Conservation (phyloP, 2,329 filamentous ascomycete species). For the Xylariaceae sp. region DNA sequence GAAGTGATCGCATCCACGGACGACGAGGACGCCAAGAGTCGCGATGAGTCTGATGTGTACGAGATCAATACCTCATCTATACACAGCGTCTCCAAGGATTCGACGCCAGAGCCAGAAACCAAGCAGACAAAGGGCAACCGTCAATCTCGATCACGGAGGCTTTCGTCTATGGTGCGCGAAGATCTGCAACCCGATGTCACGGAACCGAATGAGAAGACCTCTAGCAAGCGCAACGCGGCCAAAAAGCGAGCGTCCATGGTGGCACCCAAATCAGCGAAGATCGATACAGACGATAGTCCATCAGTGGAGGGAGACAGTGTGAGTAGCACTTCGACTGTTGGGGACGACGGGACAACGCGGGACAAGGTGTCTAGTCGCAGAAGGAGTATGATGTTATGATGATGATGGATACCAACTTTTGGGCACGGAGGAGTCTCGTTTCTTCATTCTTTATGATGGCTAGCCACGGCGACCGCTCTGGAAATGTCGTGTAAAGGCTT, state of each 20-base stretch:
- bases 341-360: slow-evolving; percentile 24
- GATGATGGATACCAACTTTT: not conserved
- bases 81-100: slow-evolving; percentile 21
- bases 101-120: slow-evolving; percentile 20
- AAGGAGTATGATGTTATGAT: slow-evolving; percentile 60
- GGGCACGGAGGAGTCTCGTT: not conserved
- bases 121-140: slow-evolving; percentile 32
- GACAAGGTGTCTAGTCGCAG: slow-evolving; percentile 43
- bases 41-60: slow-evolving; percentile 46
- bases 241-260: slow-evolving; percentile 45
- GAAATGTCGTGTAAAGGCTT: slow-evolving; percentile 5
- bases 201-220: slow-evolving; percentile 21
- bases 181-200: slow-evolving; percentile 32
- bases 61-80: slow-evolving; percentile 53
- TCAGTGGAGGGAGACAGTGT: slow-evolving; percentile 33
- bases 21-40: slow-evolving; percentile 27
- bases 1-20: slow-evolving; percentile 31
- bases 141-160: slow-evolving; percentile 35
- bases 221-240: slow-evolving; percentile 18
- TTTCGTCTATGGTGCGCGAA: slow-evolving; percentile 38
- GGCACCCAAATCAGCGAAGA: slow-evolving; percentile 33
- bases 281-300: slow-evolving; percentile 25
- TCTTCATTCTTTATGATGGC: slow-evolving; percentile 12
- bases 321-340: slow-evolving; percentile 25
- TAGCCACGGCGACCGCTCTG: slow-evolving; percentile 9